Percentiles rank a stretch among this genome's conserved stretches.
Conservation (phyloP, 345 rosid species). For the Dipteronia dyeriana region DNA sequence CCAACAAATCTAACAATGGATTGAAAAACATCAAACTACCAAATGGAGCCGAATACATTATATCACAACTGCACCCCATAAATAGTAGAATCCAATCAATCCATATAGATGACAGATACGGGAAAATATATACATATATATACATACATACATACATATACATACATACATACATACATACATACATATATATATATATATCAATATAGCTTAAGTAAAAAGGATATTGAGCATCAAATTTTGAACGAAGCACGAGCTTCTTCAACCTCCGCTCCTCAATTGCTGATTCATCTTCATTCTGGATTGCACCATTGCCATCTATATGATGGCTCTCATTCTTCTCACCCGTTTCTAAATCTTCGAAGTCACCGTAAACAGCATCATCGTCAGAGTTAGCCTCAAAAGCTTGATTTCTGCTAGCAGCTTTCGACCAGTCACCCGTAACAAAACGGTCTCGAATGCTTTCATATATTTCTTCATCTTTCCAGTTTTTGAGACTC, state of each 20-base stretch:
- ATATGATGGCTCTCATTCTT: conserved; percentile 38
- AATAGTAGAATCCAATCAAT: neutral
- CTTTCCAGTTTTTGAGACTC: conserved; percentile 64
- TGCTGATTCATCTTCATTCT: conserved; percentile 48
- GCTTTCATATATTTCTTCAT: conserved; percentile 57
- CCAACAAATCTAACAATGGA: conserved; percentile 3
- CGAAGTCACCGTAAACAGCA: conserved; percentile 73
- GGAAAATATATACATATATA: neutral
- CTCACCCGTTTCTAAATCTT: conserved; percentile 87
- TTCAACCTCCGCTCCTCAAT: conserved; percentile 66
- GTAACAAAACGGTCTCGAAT: conserved; percentile 89
- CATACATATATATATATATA: conserved; percentile 9
- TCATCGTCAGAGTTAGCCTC: conserved; percentile 34
- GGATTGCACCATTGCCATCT: conserved; percentile 32
- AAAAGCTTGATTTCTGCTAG: conserved; percentile 51
- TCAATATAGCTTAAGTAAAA: conserved; percentile 29
- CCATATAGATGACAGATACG: neutral
- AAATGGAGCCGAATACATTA: neutral
- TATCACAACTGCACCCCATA: neutral
- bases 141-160: conserved; percentile 10
- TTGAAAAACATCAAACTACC: neutral
- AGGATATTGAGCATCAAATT: conserved; percentile 92
- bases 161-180: conserved; percentile 8
- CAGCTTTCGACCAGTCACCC: conserved; percentile 86
- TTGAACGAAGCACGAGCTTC: conserved; percentile 80